Conservation (phyloP, 2,329 filamentous ascomycete genomes). For the Stylonectria norvegica region DNA sequence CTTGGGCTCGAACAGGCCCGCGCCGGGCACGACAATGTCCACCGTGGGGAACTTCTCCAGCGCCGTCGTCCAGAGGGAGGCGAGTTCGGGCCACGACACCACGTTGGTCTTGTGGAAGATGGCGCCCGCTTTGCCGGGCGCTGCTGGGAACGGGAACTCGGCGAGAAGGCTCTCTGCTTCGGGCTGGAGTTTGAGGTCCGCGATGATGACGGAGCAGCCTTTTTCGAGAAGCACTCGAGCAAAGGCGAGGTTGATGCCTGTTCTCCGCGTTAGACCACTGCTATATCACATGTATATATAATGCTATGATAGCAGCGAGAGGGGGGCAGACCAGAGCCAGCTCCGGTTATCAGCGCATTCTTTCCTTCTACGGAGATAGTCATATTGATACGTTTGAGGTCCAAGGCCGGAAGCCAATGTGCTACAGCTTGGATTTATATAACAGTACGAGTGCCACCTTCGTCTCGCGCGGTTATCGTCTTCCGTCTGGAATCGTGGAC, state of each 20-base stretch:
- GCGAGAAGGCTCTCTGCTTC: constrained; percentile 34
- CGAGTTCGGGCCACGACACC: constrained; percentile 35
- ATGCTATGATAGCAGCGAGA: too few species aligned
- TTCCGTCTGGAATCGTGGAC: constrained; percentile 4
- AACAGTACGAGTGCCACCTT: neutral
- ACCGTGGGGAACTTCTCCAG: constrained; percentile 28
- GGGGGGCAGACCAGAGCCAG: constrained; percentile 23
- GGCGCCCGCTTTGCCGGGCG: constrained; percentile 20
- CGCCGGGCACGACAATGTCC: constrained; percentile 37
- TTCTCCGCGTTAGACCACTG: neutral
- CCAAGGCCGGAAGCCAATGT: neutral
- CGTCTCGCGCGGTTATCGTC: constrained; percentile 13
- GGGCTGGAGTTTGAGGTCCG: constrained; percentile 33
- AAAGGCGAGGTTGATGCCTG: constrained; percentile 38
- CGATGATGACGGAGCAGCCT: constrained; percentile 38
- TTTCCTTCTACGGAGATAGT: constrained; percentile 14
- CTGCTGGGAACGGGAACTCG: constrained; percentile 26
- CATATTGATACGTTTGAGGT: constrained; percentile 10
- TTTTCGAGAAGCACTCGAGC: constrained; percentile 31
- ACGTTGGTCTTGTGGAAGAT: constrained; percentile 38
- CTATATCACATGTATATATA: too few species aligned
- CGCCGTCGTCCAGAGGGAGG: constrained; percentile 28
- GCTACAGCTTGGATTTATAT: too few species aligned
- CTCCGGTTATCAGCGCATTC: constrained; percentile 19
- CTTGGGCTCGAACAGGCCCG: constrained; percentile 38